Evolutionary conservation across 2,329 filamentous ascomycete genomes (phyloP), one percentile per base, ranked within the genome.

Genomic region (Drechslerella coelobrocha): DNA sequence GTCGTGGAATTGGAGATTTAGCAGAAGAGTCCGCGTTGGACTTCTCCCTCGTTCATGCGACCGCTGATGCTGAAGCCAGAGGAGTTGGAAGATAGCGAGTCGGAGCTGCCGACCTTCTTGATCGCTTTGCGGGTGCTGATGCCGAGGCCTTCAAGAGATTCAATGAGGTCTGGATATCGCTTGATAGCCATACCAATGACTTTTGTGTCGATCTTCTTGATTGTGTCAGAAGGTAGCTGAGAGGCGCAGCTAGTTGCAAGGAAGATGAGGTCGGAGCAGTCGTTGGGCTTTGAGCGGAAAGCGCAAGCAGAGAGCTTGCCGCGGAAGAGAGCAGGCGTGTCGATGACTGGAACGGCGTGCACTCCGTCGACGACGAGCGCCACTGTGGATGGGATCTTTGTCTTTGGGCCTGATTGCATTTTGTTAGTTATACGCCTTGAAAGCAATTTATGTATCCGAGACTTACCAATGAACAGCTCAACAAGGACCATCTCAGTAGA

Each of bases 261-360:
- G 63, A 74, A 76, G 48, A 75, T 65, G 34, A 76, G 68, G 55
- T 76, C 75, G 12, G 66, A 55, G 9, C 62, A 74, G 59, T 76
- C 75, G 31, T 73, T 74, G 27, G 69, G 72, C 69, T 76, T 76
- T 6, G 68, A 73, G 55, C 75, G 72, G 26, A 69, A 74, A 10
- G 75, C 75, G 41, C 74, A 75, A 43, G 75, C 75, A 29, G 73
- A 72, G 21, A 76, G 69, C 66, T 76, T 76, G 53, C 75, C 75
- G 14, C 74, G 66, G 53, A 76, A 75, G 6, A 76, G 47, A 43
- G 73, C 73, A 37, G 74, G 73, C n/a, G 72, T 69, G 27, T 65
- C 68, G 51, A 74, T 72, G 26, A 76, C 73, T 12, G 75, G 75
- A 2, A 76, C 73, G 39, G 74, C 72, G 50, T 73, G 71, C 4